Evolutionary conservation across 2,329 filamentous ascomycete genomes (phyloP), one percentile per base, ranked within the genome.

Genomic region (Verticillium klebahnii): DNA sequence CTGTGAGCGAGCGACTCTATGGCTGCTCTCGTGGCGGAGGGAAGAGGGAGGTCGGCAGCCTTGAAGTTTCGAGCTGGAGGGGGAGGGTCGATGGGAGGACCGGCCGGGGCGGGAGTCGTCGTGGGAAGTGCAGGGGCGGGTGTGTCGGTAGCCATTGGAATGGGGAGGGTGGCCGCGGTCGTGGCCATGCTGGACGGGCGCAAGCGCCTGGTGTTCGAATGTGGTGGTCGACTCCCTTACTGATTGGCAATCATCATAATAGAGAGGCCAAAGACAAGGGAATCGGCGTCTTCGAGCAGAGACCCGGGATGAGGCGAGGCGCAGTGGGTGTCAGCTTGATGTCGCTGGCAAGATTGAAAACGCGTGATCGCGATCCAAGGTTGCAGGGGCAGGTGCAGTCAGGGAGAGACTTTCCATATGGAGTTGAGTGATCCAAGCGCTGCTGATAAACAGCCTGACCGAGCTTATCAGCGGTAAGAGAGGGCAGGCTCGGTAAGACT

Each of bases 1-100:
- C 85, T 89, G 71, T 91, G 88, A n/a, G 90, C 85, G 25, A 94
- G 82, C 17, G 82, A 84, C 68, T 93, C 90, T 61, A 94, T 92
- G 1, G 89, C 87, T 1, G 85, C 83, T 66, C 89, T 83, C 59
- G 91, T 91, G n/a, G 86, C 83, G 3, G 88, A 89, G 5, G 89
- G 85, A 23, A 93, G 77, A 1, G 91, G 91, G 19, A 94, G 80
- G 68, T 94, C 91, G 0, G 88, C 89, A 3, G 89, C 85, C 73
- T 92, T 92, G 72, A 89, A 85, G 69, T 86, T 89, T 68, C 75
- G 64, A 39, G 15, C 39, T 34, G 64, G 57, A 2, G 54, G 56
- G 4, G 64, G 62, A 23, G 39, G 40, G 39, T 15, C 17, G 39
- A 17, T n/a, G 8, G 39, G 39, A 45, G 39, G 39, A 45, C 15